These are phyloP conservation scores for Penicillium sp. DNA, from an alignment of 2,329 filamentous ascomycete genomes.

Conservation along the genomic window DNA sequence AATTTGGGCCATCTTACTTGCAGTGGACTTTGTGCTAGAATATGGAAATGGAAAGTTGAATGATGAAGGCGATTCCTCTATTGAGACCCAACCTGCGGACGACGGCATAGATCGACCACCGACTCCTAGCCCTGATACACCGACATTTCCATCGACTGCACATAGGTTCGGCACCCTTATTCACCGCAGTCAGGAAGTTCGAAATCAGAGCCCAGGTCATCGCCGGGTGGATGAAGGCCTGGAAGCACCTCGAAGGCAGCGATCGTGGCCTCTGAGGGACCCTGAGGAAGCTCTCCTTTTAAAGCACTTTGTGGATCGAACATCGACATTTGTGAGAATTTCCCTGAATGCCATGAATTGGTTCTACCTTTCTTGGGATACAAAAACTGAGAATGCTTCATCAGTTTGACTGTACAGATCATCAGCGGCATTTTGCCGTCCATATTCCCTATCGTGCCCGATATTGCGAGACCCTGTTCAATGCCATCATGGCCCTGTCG, in stretches of 20 bases:
- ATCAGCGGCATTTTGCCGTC: constrained; percentile 32
- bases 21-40: constrained; percentile 30
- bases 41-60: constrained; percentile 23
- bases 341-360: not conserved
- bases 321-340: constrained; percentile 24
- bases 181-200: not conserved
- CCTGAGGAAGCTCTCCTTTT: constrained; percentile 24
- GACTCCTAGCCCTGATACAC: not conserved
- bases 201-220: not conserved
- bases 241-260: constrained; percentile 8
- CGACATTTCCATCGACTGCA: not conserved
- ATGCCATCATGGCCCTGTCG: constrained; percentile 48
- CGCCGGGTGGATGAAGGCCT: not conserved
- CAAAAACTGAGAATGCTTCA: constrained; percentile 6
- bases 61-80: not conserved
- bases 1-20: not conserved
- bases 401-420: constrained; percentile 34
- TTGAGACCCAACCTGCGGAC: not conserved
- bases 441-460: constrained; percentile 30
- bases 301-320: constrained; percentile 27
- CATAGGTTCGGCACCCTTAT: not conserved
- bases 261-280: constrained; percentile 26
- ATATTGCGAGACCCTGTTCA: constrained; percentile 40
- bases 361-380: not conserved
- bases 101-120: not conserved